These are phyloP conservation scores for Lachancea waltii DNA, from an alignment of 805 yeast species.

Conservation along the genomic window DNA sequence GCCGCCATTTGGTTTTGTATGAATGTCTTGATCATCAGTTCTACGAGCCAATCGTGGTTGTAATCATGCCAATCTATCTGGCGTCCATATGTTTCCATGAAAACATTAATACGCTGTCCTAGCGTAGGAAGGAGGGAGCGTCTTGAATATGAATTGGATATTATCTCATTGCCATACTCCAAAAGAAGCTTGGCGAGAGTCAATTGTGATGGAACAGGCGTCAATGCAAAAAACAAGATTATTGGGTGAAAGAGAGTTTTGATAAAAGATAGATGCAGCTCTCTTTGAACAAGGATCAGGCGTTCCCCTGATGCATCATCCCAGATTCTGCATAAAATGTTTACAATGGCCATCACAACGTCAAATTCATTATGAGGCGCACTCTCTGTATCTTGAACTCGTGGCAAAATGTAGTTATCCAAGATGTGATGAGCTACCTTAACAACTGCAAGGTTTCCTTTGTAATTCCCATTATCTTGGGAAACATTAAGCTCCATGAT, in stretches of 20 bases:
- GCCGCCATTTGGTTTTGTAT: conserved; percentile 48
- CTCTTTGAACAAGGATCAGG: conserved; percentile 56
- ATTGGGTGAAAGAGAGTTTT: conserved; percentile 40
- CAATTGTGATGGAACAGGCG: conserved; percentile 21
- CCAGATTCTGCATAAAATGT: conserved; percentile 48
- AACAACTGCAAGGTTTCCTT: conserved; percentile 20
- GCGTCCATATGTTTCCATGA: conserved; percentile 32
- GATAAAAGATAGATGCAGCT: conserved; percentile 53
- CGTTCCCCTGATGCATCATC: conserved; percentile 48
- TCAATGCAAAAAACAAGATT: conserved; percentile 36
- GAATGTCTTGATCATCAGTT: conserved; percentile 41
- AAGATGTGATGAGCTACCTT: conserved; percentile 17
- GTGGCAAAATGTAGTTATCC: conserved; percentile 11
- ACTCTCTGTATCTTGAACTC: background rate
- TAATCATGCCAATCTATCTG: conserved; percentile 34
- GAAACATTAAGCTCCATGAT: conserved; percentile 17
- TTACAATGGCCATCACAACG: conserved; percentile 25
- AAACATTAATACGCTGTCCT: conserved; percentile 40
- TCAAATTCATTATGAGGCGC: conserved; percentile 6
- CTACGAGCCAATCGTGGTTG: conserved; percentile 41
- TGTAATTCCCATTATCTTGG: conserved; percentile 25
- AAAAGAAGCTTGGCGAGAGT: conserved; percentile 8
- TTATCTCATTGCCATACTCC: conserved; percentile 36
- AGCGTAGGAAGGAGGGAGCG: conserved; percentile 62
- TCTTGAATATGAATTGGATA: conserved; percentile 50